phyloP scores from a whole-genome alignment of 1,284 basidiomycete species.

The Boletus sp. region DNA sequence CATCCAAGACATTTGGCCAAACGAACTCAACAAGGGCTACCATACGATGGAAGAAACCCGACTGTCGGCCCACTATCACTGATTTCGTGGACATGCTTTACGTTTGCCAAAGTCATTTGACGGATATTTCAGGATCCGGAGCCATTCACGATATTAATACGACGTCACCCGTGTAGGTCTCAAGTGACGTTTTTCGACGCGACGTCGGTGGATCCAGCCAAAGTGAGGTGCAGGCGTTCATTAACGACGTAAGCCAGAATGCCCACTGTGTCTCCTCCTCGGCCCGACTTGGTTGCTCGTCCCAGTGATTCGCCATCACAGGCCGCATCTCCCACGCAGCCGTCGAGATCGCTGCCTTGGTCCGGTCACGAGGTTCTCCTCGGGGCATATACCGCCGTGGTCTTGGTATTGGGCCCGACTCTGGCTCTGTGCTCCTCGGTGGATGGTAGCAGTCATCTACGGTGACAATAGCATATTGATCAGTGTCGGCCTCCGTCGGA shows the following conservation, averaged over 20 bases:
- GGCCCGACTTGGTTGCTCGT: background rate
- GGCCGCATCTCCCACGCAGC: background rate
- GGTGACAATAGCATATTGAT: background rate
- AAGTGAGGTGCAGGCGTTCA: no score
- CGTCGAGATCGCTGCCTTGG: background rate
- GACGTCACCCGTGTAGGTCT: slow-evolving; percentile 7
- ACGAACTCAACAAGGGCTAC: no score
- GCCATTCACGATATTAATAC: background rate
- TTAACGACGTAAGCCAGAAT: background rate
- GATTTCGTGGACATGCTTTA: background rate
- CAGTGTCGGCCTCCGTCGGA: background rate
- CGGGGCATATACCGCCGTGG: background rate
- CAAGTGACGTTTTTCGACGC: slow-evolving; percentile 7
- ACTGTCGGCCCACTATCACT: background rate
- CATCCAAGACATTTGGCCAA: no score
- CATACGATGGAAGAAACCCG: no score
- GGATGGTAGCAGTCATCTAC: background rate
- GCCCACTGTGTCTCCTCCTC: background rate
- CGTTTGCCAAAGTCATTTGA: background rate
- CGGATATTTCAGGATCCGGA: slow-evolving; percentile 10
- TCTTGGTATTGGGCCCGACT: background rate
- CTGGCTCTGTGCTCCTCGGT: background rate
- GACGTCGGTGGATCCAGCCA: slow-evolving; percentile 15
- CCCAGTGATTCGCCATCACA: no score
- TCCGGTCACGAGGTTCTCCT: slow-evolving; percentile 5